Evolutionary conservation across 140 eudicot species (phyloP).

Genomic region (Cichorium intybus): DNA sequence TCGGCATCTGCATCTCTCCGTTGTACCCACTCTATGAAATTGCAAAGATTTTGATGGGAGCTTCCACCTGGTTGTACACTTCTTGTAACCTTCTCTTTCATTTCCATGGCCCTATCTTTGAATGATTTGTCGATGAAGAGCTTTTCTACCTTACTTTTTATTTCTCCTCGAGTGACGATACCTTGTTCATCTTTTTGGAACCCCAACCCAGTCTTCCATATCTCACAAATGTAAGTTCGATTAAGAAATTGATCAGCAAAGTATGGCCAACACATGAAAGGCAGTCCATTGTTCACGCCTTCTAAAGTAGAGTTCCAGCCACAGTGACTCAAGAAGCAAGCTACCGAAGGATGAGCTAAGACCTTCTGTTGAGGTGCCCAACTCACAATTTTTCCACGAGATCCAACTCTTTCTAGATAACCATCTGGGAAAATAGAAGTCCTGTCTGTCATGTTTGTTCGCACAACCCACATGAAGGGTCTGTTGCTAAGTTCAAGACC

Average conservation of each 20-base stretch:
- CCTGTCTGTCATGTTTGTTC: constrained; percentile 25
- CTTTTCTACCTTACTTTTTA: constrained; percentile 33
- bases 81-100: constrained; percentile 16
- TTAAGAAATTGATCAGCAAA: constrained; percentile 53
- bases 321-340: constrained; percentile 53
- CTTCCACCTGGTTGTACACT: constrained; percentile 33
- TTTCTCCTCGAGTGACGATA: constrained; percentile 31
- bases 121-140: constrained; percentile 17
- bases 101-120: constrained; percentile 29
- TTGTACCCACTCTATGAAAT: constrained; percentile 39
- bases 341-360: constrained; percentile 43
- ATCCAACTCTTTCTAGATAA: constrained; percentile 26
- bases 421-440: constrained; percentile 23
- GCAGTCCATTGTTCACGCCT: constrained; percentile 44
- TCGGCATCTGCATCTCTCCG: background rate
- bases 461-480: constrained; percentile 52
- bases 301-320: constrained; percentile 62
- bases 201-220: constrained; percentile 45
- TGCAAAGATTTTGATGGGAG: constrained; percentile 35
- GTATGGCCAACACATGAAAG: constrained; percentile 58
- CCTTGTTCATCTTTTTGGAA: constrained; percentile 38
- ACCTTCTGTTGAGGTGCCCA: constrained; percentile 56
- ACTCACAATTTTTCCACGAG: constrained; percentile 37
- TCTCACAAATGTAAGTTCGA: constrained; percentile 41
- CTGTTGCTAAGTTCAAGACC: constrained; percentile 44